Conservation (phyloP, 1,284 basidiomycete genomes). For the Pholiota adiposa region DNA sequence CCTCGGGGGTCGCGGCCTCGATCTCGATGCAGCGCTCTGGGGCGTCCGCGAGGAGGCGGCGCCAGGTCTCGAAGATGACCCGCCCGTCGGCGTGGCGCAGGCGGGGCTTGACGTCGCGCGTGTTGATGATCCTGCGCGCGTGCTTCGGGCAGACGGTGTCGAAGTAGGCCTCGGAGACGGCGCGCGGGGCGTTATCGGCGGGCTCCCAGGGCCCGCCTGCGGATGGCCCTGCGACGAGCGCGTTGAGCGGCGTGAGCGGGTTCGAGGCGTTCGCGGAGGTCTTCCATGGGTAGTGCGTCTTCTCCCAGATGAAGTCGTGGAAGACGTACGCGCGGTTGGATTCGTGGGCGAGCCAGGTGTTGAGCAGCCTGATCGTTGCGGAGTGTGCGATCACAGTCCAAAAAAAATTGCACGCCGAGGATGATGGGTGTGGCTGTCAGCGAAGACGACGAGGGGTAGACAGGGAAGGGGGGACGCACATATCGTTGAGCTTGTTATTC, state of each 20-base stretch:
- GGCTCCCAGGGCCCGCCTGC: constrained; percentile 51
- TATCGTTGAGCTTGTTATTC: constrained; percentile 49
- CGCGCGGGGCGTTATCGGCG: constrained; percentile 41
- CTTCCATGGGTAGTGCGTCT: constrained; percentile 42
- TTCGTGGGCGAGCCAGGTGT: constrained; percentile 47
- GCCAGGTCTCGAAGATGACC: constrained; percentile 43
- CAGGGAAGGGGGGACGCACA: constrained; percentile 33
- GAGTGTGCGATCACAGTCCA: no score
- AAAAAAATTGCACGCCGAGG: not conserved
- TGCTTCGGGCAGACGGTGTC: constrained; percentile 41
- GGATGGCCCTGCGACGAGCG: constrained; percentile 61
- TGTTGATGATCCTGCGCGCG: constrained; percentile 44
- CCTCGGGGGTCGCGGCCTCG: constrained; percentile 29
- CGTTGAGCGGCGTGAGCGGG: constrained; percentile 60
- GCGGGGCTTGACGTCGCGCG: constrained; percentile 40
- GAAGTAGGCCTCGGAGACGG: constrained; percentile 38
- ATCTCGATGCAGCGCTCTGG: constrained; percentile 50
- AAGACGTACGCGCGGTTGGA: constrained; percentile 52
- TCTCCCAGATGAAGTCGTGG: constrained; percentile 43
- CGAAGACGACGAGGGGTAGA: not conserved
- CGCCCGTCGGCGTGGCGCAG: constrained; percentile 37
- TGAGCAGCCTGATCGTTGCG: constrained; percentile 42
- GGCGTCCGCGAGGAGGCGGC: constrained; percentile 38
- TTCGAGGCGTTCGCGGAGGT: constrained; percentile 24
- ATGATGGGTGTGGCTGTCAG: not conserved